Evolutionary conservation across 768 basidiomycete genomes (phyloP), one percentile per base, ranked within the genome.

Genomic region (Mycena kentingensis): DNA sequence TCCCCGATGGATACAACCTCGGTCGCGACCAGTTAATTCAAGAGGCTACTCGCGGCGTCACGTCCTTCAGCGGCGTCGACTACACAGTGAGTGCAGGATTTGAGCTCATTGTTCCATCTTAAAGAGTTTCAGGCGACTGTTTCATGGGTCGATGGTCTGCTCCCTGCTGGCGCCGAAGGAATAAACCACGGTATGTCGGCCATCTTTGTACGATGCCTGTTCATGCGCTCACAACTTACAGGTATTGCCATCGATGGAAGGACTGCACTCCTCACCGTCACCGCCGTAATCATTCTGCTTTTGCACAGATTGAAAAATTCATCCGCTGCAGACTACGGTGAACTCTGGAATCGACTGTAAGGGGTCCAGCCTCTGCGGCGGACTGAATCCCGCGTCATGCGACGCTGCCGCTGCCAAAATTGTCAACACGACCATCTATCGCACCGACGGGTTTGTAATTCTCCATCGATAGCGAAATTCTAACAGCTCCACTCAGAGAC

Each of bases 191-290:
- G 79, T 81, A 47, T 13, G 68, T 34, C 18, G 6, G n/a, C 6
- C 2, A 19, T 31, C 10, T 48, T n/a, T 22, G 22, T 25, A 18
- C 36, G 5, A 38, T 37, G 22, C 13, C 5, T n/a, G n/a, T n/a
- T n/a, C n/a, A 26, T 28, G 16, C 29, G 12, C 22, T 24, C 10
- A 29, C 13, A 19, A 3, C 22, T 8, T n/a, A 31, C 52, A 78
- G 78, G 67, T 22, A 80, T 79, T 37, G 67, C 78, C 2, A 69
- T 72, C 29, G 78, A 79, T 54, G 78, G 78, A 43, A 65, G 68
- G 19, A 71, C 76, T 15, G 69, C 70, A 2, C 50, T 79, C 24
- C 57, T 80, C 46, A 79, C 76, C 2, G 70, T 79, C 22, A 74
- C 64, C 11, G 4, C 18, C 29, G 27, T 28, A 21, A 11, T 8